Conservation (phyloP, 1,284 basidiomycete genomes). For the Ganoderma boninense region DNA sequence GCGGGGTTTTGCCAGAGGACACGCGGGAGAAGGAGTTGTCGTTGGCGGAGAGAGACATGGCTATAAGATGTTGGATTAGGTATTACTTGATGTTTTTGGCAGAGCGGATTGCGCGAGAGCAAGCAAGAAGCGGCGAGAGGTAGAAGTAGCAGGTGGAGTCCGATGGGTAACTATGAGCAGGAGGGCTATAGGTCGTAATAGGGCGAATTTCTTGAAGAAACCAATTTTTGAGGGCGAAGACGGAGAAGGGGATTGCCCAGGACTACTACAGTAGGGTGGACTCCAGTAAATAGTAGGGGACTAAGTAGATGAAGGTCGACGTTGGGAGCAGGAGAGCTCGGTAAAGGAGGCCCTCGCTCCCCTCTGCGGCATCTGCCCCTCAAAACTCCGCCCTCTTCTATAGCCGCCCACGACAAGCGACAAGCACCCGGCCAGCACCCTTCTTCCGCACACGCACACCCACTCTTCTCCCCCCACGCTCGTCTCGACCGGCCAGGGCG, state of each 20-base stretch:
- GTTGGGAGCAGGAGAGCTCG: slow-evolving; percentile 49
- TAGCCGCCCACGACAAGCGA: slow-evolving; percentile 26
- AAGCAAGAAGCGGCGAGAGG: slow-evolving; percentile 41
- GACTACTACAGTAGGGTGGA: slow-evolving; percentile 50
- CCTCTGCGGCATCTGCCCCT: slow-evolving; percentile 36
- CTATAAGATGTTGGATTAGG: slow-evolving; percentile 73
- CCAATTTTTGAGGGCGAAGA: slow-evolving; percentile 50
- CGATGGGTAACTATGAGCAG: slow-evolving; percentile 60
- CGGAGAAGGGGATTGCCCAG: slow-evolving; percentile 47
- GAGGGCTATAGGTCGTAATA: slow-evolving; percentile 49
- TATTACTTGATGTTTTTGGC: slow-evolving; percentile 69
- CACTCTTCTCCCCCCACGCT: slow-evolving; percentile 6
- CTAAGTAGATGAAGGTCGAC: slow-evolving; percentile 55
- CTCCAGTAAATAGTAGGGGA: slow-evolving; percentile 50
- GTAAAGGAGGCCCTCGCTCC: slow-evolving; percentile 36
- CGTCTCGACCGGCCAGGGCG: not conserved
- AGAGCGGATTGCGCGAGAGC: slow-evolving; percentile 42
- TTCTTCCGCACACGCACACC: not conserved
- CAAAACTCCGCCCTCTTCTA: slow-evolving; percentile 52
- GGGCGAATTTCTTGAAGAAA: slow-evolving; percentile 42
- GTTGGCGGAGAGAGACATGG: slow-evolving; percentile 87
- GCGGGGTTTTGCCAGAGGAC: slow-evolving; percentile 86
- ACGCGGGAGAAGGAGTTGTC: slow-evolving; percentile 83
- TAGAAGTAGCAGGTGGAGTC: slow-evolving; percentile 44
- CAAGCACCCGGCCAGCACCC: slow-evolving; percentile 18